Conservation (phyloP, 2,329 filamentous ascomycete species). For the Sporothrix curviconia region DNA sequence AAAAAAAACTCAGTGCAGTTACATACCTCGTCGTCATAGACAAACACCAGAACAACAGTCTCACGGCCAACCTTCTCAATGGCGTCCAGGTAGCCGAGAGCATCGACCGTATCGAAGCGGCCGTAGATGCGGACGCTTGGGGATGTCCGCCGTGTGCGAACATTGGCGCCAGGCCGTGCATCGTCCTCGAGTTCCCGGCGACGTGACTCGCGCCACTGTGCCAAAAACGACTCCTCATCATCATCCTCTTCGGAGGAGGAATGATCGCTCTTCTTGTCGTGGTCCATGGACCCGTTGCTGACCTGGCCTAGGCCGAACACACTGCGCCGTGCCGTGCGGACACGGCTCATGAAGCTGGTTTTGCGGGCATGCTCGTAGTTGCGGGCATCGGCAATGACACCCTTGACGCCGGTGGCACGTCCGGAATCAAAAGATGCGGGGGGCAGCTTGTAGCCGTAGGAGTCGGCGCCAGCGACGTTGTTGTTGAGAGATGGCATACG, state of each 20-base stretch:
- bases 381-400: slow-evolving; percentile 77
- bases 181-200: slow-evolving; percentile 68
- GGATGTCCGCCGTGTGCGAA: slow-evolving; percentile 61
- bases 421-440: slow-evolving; percentile 59
- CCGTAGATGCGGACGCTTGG: slow-evolving; percentile 75
- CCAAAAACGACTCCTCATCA: slow-evolving; percentile 75
- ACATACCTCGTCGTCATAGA: slow-evolving; percentile 79
- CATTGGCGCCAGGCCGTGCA: slow-evolving; percentile 33
- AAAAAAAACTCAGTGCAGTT: not conserved
- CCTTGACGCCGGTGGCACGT: slow-evolving; percentile 74
- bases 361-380: slow-evolving; percentile 64
- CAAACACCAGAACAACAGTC: slow-evolving; percentile 84
- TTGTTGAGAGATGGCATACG: slow-evolving; percentile 53
- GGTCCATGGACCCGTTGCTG: slow-evolving; percentile 27
- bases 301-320: slow-evolving; percentile 43
- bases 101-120: slow-evolving; percentile 75
- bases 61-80: slow-evolving; percentile 82
- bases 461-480: slow-evolving; percentile 34
- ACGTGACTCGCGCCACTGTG: slow-evolving; percentile 76
- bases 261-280: slow-evolving; percentile 33
- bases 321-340: slow-evolving; percentile 47
- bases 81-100: slow-evolving; percentile 86
- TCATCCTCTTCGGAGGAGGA: slow-evolving; percentile 42
- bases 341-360: slow-evolving; percentile 47
- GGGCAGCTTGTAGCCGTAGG: slow-evolving; percentile 51